These are phyloP conservation scores for Entophlyctis helioformis DNA, from an alignment of 192 early-diverging fungal genomes.

Conservation along the genomic window DNA sequence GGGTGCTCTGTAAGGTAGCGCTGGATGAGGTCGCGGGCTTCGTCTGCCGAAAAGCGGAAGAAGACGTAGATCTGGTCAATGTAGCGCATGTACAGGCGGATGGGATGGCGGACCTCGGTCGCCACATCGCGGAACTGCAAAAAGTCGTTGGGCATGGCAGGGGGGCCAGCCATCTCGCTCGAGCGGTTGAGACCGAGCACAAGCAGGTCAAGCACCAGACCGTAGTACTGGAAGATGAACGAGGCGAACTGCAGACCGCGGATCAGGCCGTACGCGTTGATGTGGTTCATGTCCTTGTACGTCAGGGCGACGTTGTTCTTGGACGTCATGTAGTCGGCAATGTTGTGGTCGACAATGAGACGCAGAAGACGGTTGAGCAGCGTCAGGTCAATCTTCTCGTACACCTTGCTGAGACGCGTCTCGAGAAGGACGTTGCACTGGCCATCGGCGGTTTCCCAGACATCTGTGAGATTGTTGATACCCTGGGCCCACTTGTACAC, in stretches of 20 bases:
- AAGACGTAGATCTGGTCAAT: constrained; percentile 90
- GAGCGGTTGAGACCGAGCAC: constrained; percentile 89
- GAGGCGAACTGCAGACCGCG: constrained; percentile 96
- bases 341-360: constrained; percentile 94
- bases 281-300: constrained; percentile 99
- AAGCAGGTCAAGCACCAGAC: constrained; percentile 87
- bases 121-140: constrained; percentile 86
- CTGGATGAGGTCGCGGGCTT: constrained; percentile 90
- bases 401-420: constrained; percentile 80
- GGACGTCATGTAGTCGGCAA: constrained; percentile 99
- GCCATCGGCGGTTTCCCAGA: constrained; percentile 85
- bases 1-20: constrained; percentile 96
- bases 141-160: constrained; percentile 88
- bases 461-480: constrained; percentile 91
- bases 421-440: constrained; percentile 96
- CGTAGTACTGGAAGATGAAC: constrained; percentile 99
- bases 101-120: constrained; percentile 91
- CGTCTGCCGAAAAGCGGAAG: constrained; percentile 87
- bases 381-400: constrained; percentile 96
- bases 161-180: constrained; percentile 92
- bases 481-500: constrained; percentile 99
- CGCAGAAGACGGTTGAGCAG: constrained; percentile 86
- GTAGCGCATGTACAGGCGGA: constrained; percentile 90
- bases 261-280: constrained; percentile 92
- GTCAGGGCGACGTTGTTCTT: constrained; percentile 97